Evolutionary conservation across 306 rosid species (phyloP).

Genomic region (Astragalus membranaceus): DNA sequence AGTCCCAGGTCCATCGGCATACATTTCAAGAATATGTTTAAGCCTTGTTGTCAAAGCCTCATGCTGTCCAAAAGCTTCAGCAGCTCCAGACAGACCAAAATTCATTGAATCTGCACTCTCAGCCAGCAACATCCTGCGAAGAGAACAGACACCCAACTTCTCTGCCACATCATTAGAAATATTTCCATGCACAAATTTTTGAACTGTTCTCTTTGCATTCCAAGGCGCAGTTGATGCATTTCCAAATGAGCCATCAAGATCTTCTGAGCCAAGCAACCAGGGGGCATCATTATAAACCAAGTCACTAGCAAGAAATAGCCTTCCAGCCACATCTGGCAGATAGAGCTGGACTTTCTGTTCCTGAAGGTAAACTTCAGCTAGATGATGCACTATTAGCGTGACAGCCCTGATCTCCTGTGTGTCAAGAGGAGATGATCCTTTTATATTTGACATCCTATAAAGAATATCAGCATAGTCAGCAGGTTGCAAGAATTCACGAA

Average conservation of each 20-base stretch:
- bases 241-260: conserved; percentile 50
- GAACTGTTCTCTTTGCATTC: conserved; percentile 62
- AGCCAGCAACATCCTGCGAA: conserved; percentile 85
- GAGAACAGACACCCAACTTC: conserved; percentile 91
- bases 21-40: conserved; percentile 98
- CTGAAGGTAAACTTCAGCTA: conserved; percentile 70
- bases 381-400: conserved; percentile 75
- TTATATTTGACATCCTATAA: conserved; percentile 67
- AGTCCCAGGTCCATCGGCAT: conserved; percentile 98
- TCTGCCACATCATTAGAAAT: conserved; percentile 94
- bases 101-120: conserved; percentile 98
- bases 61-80: conserved; percentile 98
- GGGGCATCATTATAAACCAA: conserved; percentile 97
- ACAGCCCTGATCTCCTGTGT: conserved; percentile 82
- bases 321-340: conserved; percentile 78
- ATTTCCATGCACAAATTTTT: conserved; percentile 92
- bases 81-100: conserved; percentile 90
- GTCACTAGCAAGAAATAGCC: conserved; percentile 63
- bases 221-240: conserved; percentile 43
- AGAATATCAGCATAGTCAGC: conserved; percentile 76
- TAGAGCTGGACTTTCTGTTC: conserved; percentile 59
- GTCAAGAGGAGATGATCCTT: conserved; percentile 81
- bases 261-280: conserved; percentile 87
- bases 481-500: conserved; percentile 71
- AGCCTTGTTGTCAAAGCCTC: conserved; percentile 97